Evolutionary conservation across 2,329 filamentous ascomycete genomes (phyloP).

Genomic region (Fusarium citri): DNA sequence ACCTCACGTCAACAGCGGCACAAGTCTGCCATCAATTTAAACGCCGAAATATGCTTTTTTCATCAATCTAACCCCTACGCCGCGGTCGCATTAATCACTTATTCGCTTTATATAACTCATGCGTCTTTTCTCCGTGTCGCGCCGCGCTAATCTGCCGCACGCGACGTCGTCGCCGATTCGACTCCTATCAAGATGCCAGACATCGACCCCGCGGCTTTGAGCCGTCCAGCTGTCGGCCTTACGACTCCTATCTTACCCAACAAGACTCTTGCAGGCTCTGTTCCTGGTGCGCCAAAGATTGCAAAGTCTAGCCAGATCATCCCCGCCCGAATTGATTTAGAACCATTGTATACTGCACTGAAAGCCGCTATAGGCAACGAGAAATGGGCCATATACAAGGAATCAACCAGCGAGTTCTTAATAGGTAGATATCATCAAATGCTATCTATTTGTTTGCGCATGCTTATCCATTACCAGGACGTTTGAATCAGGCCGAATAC

Average conservation of each 20-base stretch:
- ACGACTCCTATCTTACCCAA: constrained; percentile 69
- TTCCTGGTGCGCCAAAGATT: constrained; percentile 61
- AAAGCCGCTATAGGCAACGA: constrained; percentile 70
- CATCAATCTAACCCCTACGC: constrained; percentile 57
- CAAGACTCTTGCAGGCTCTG: constrained; percentile 68
- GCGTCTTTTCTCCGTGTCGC: constrained; percentile 56
- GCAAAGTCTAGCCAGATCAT: constrained; percentile 72
- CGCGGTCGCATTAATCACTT: constrained; percentile 57
- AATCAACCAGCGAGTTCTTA: constrained; percentile 70
- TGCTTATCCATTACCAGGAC: constrained; percentile 60
- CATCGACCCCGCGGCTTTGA: constrained; percentile 76
- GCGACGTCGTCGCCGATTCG: constrained; percentile 56
- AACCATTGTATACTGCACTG: constrained; percentile 71
- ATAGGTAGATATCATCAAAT: constrained; percentile 60
- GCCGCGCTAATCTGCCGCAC: constrained; percentile 60
- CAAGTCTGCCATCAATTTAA: constrained; percentile 54
- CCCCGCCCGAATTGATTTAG: constrained; percentile 74
- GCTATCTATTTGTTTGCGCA: neutral
- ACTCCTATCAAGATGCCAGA: constrained; percentile 67
- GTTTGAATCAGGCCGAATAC: constrained; percentile 72
- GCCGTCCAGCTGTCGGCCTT: constrained; percentile 68
- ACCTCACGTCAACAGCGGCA: constrained; percentile 44
- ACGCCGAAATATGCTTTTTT: constrained; percentile 55
- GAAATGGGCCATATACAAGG: constrained; percentile 74
- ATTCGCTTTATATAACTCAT: constrained; percentile 58